These are phyloP conservation scores for Fusarium temperatum DNA, from an alignment of 2,329 filamentous ascomycete species.

Conservation along the genomic window DNA sequence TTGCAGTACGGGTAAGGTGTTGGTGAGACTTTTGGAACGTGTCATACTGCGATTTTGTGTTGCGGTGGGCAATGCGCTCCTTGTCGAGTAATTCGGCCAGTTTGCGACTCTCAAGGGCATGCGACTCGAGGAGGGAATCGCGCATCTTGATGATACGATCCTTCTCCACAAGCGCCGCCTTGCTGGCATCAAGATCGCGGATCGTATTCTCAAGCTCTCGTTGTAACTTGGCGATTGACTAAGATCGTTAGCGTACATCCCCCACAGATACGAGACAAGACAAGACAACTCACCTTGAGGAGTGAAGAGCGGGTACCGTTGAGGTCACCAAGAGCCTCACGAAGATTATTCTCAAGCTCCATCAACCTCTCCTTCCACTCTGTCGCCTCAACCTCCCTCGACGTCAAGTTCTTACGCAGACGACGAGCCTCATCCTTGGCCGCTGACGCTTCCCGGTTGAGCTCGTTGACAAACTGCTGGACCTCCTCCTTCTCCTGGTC, in stretches of 20 bases:
- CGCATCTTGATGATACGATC: conserved; percentile 90
- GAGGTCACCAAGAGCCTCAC: conserved; percentile 86
- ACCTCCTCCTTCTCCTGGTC: conserved; percentile 94
- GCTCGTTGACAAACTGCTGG: conserved; percentile 90
- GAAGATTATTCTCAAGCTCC: conserved; percentile 88
- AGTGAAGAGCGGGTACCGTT: conserved; percentile 87
- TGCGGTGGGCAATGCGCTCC: conserved; percentile 83
- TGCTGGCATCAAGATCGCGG: conserved; percentile 81
- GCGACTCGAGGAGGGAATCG: conserved; percentile 86
- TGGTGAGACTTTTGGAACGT: conserved; percentile 88
- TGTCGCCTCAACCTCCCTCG: conserved; percentile 85
- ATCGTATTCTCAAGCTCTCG: conserved; percentile 86
- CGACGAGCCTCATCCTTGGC: conserved; percentile 87
- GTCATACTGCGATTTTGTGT: conserved; percentile 88
- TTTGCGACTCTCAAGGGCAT: conserved; percentile 85
- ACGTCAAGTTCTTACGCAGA: conserved; percentile 83
- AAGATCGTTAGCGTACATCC: conserved; percentile 23
- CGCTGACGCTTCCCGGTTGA: conserved; percentile 82
- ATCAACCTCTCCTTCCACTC: conserved; percentile 92
- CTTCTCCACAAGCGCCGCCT: conserved; percentile 84
- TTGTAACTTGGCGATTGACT: conserved; percentile 88
- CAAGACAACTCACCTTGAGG: conserved; percentile 68
- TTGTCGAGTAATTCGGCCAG: conserved; percentile 90
- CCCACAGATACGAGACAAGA: not conserved
- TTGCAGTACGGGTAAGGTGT: conserved; percentile 85